Evolutionary conservation across 306 rosid genomes (phyloP).

Genomic region (Casuarina equisetifolia): DNA sequence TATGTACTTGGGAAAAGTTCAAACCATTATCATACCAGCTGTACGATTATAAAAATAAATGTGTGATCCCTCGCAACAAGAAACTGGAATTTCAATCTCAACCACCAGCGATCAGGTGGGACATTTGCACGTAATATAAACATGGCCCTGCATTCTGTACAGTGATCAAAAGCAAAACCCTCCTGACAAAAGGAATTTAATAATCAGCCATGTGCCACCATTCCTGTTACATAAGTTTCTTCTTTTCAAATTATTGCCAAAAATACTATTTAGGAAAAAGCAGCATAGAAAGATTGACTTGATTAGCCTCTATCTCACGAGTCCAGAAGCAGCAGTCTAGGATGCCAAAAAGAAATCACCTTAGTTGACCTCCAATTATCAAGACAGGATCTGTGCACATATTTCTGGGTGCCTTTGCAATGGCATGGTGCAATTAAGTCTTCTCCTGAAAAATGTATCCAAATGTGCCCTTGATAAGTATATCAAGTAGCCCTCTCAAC

Average conservation of each 20-base stretch:
- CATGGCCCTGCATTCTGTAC: conserved; percentile 94
- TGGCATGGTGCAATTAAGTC: conserved; percentile 95
- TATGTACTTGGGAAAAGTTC: conserved; percentile 15
- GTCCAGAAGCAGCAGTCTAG: conserved; percentile 6
- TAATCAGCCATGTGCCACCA: conserved; percentile 22
- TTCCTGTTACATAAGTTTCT: conserved; percentile 5
- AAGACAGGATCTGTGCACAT: conserved; percentile 90
- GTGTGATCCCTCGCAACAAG: conserved; percentile 99
- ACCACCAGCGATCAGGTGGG: conserved; percentile 97
- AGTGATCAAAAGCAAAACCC: conserved; percentile 97
- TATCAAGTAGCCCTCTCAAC: not conserved
- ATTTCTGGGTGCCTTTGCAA: conserved; percentile 98
- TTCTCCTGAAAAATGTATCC: conserved; percentile 57
- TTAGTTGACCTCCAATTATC: conserved; percentile 99
- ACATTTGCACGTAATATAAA: conserved; percentile 88
- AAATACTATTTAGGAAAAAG: not conserved
- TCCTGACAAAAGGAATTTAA: conserved; percentile 53
- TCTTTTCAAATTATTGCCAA: not conserved
- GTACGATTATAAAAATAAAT: conserved; percentile 84
- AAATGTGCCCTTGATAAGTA: not conserved
- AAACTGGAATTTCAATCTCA: conserved; percentile 93
- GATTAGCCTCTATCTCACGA: conserved; percentile 1
- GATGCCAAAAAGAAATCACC: conserved; percentile 40
- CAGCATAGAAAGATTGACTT: not conserved
- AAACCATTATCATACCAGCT: conserved; percentile 59